These are phyloP conservation scores for Malus orientalis DNA, from an alignment of 306 rosid genomes.

Conservation along the genomic window DNA sequence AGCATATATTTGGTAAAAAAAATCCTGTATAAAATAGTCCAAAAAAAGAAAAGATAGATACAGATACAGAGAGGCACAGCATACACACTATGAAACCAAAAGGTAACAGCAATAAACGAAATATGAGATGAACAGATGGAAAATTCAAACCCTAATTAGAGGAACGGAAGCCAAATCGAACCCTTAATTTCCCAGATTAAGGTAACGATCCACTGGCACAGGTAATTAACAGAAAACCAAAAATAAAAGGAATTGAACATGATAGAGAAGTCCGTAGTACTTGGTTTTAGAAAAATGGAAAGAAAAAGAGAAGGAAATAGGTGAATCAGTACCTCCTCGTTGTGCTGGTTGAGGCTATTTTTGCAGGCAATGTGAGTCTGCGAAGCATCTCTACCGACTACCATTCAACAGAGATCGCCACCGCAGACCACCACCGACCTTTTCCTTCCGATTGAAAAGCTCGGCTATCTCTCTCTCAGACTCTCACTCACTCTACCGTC, in stretches of 20 bases:
- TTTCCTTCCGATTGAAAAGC: background rate
- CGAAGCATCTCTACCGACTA: background rate
- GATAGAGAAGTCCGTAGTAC: background rate
- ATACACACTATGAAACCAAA: no score
- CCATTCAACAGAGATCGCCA: background rate
- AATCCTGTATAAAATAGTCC: background rate
- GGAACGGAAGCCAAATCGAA: background rate
- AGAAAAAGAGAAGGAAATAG: background rate
- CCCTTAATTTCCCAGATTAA: background rate
- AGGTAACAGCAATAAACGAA: background rate
- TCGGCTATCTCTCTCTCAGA: background rate
- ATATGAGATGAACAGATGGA: background rate
- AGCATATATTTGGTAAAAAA: background rate
- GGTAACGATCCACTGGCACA: background rate
- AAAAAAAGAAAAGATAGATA: background rate
- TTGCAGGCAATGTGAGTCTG: background rate
- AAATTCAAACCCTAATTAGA: background rate
- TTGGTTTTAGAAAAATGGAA: background rate
- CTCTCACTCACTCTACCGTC: background rate
- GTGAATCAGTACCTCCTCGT: background rate
- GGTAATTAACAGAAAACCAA: background rate
- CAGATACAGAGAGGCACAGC: background rate
- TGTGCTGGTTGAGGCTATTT: background rate
- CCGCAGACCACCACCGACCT: background rate
- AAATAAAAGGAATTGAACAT: background rate